Conservation (phyloP, 2,329 filamentous ascomycete species). For the Didymella exigua region DNA sequence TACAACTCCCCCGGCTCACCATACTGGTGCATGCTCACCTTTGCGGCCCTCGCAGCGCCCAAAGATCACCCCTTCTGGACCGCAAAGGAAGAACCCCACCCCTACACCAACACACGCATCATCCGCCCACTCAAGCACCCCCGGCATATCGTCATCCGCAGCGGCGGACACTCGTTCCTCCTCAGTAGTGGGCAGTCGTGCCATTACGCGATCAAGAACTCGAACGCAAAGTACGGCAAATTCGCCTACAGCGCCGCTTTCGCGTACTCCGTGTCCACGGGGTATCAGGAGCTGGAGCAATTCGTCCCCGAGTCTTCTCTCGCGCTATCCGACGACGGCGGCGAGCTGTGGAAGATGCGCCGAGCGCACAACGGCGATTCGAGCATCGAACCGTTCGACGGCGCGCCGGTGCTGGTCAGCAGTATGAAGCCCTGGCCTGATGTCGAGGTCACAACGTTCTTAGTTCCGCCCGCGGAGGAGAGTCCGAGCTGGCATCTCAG, state of each 20-base stretch:
- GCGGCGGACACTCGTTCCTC: conserved; percentile 77
- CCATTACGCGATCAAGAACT: conserved; percentile 80
- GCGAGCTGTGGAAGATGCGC: conserved; percentile 80
- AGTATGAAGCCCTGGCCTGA: conserved; percentile 74
- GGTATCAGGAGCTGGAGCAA: conserved; percentile 76
- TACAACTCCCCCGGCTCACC: conserved; percentile 77
- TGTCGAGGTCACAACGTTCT: conserved; percentile 67
- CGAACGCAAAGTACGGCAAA: conserved; percentile 79
- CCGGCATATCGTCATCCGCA: conserved; percentile 72
- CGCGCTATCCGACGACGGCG: conserved; percentile 76
- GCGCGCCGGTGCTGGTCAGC: conserved; percentile 67
- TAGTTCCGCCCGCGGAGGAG: conserved; percentile 64
- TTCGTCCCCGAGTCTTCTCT: conserved; percentile 77
- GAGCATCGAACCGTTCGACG: conserved; percentile 62
- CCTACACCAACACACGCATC: conserved; percentile 61
- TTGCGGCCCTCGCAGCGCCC: conserved; percentile 74
- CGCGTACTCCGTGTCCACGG: conserved; percentile 77
- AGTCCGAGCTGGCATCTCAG: conserved; percentile 71
- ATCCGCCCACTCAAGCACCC: conserved; percentile 69
- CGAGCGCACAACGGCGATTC: conserved; percentile 67
- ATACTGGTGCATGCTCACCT: conserved; percentile 81
- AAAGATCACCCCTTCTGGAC: conserved; percentile 77
- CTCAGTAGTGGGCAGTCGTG: conserved; percentile 76
- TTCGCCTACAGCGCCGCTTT: conserved; percentile 80
- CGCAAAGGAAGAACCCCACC: conserved; percentile 66